Evolutionary conservation across 225 moss, liverwort and hornwort species (phyloP).

Genomic region (Sphagnum tenellum): DNA sequence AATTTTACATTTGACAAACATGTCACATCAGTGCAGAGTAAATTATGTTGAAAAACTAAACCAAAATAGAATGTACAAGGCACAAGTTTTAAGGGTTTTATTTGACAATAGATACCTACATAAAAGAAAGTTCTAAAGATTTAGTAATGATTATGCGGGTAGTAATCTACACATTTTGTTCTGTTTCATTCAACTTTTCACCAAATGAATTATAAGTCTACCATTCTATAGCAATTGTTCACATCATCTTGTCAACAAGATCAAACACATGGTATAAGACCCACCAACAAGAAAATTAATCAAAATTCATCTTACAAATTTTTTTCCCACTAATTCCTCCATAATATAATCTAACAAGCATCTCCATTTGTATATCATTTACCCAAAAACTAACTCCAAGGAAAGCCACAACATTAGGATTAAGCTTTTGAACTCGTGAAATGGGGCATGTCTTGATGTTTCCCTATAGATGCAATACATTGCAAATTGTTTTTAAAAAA

Average conservation of each 20-base stretch:
- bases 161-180: constrained; percentile 31
- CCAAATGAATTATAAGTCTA: constrained; percentile 12
- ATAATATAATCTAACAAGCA: too few species aligned
- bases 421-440: too few species aligned
- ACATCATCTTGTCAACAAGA: constrained; percentile 35
- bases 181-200: constrained; percentile 41
- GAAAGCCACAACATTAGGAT: too few species aligned
- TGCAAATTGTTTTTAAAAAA: too few species aligned
- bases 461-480: too few species aligned
- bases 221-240: constrained; percentile 32
- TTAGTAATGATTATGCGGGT: constrained; percentile 48
- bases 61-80: not conserved
- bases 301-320: not conserved
- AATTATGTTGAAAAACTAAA: too few species aligned
- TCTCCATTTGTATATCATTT: too few species aligned
- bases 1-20: not conserved
- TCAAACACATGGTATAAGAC: constrained; percentile 30
- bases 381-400: too few species aligned
- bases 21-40: not conserved
- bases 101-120: constrained; percentile 30
- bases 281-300: too few species aligned
- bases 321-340: not conserved
- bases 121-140: constrained; percentile 68
- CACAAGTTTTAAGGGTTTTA: not conserved
- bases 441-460: too few species aligned